Percentiles rank a stretch among this genome's conserved stretches.
These are phyloP conservation scores for Mediolabrus comicus DNA, from an alignment of 108 stramenopile species.

Conservation along the genomic window DNA sequence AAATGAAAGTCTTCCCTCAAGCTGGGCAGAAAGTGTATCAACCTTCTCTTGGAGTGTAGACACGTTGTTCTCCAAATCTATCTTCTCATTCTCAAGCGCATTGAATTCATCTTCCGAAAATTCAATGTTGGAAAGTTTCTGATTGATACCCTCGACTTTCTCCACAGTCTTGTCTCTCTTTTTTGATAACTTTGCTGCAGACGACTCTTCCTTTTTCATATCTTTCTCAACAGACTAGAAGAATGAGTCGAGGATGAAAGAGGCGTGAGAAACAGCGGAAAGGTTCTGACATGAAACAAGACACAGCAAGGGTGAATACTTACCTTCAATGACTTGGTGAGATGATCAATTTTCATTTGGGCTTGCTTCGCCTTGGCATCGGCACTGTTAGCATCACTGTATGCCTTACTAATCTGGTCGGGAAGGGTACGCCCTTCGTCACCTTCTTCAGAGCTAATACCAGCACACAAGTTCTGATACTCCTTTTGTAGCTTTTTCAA, in stretches of 20 bases:
- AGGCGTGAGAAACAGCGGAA: not conserved
- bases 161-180: conserved; percentile 52
- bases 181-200: conserved; percentile 57
- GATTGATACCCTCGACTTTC: conserved; percentile 53
- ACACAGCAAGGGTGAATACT: conserved; percentile 6
- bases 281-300: not conserved
- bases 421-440: conserved; percentile 81
- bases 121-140: conserved; percentile 42
- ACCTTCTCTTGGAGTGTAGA: conserved; percentile 58
- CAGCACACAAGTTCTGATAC: conserved; percentile 89
- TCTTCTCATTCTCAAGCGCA: conserved; percentile 67
- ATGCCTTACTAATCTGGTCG: conserved; percentile 84
- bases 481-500: conserved; percentile 56
- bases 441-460: conserved; percentile 74
- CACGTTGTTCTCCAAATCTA: conserved; percentile 56
- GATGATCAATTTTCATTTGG: conserved; percentile 88
- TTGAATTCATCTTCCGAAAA: conserved; percentile 67
- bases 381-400: conserved; percentile 85
- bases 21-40: conserved; percentile 79
- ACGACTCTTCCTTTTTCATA: conserved; percentile 80
- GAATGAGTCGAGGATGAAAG: not conserved
- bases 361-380: conserved; percentile 89
- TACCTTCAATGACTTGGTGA: conserved; percentile 73
- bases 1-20: conserved; percentile 89
- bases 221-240: conserved; percentile 79